Evolutionary conservation across 2,329 filamentous ascomycete species (phyloP).

Genomic region (Eutypella sp.): DNA sequence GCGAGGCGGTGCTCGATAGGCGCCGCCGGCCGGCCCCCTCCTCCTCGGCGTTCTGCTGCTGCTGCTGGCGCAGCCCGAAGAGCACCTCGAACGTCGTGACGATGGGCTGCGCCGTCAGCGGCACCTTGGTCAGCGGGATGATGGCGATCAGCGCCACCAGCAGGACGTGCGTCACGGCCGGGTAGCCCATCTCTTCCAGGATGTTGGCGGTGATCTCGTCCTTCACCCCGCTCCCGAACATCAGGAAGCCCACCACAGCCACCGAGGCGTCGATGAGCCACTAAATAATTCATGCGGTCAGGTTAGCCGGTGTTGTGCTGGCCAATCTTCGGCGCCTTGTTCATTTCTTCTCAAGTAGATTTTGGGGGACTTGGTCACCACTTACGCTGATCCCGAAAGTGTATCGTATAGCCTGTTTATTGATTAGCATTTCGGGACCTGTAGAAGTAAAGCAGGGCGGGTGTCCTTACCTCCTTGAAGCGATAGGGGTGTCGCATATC

Average conservation of each 20-base stretch:
- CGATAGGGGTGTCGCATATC: conserved; percentile 73
- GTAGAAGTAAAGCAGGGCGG: background rate
- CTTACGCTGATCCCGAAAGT: conserved; percentile 82
- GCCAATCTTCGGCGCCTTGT: too few relatives aligned
- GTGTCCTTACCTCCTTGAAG: conserved; percentile 44
- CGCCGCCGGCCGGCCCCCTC: too few relatives aligned
- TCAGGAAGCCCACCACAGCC: conserved; percentile 78
- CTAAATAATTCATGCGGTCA: conserved; percentile 32
- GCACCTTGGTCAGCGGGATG: conserved; percentile 94
- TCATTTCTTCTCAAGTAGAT: too few relatives aligned
- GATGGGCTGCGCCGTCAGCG: conserved; percentile 82
- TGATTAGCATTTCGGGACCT: conserved; percentile 10
- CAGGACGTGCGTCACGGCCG: conserved; percentile 65
- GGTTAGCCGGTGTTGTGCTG: background rate
- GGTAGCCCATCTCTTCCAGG: conserved; percentile 69
- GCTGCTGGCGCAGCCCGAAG: conserved; percentile 57
- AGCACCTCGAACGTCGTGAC: conserved; percentile 80
- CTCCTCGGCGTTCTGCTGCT: too few relatives aligned
- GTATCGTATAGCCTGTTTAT: conserved; percentile 64
- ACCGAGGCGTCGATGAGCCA: conserved; percentile 77
- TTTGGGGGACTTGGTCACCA: too few relatives aligned
- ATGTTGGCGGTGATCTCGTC: conserved; percentile 93
- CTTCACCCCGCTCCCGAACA: conserved; percentile 87
- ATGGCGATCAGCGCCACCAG: conserved; percentile 86
- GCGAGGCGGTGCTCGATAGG: conserved; percentile 51